Conservation (phyloP, 2,329 filamentous ascomycete species). For the Aspergillus sp. region DNA sequence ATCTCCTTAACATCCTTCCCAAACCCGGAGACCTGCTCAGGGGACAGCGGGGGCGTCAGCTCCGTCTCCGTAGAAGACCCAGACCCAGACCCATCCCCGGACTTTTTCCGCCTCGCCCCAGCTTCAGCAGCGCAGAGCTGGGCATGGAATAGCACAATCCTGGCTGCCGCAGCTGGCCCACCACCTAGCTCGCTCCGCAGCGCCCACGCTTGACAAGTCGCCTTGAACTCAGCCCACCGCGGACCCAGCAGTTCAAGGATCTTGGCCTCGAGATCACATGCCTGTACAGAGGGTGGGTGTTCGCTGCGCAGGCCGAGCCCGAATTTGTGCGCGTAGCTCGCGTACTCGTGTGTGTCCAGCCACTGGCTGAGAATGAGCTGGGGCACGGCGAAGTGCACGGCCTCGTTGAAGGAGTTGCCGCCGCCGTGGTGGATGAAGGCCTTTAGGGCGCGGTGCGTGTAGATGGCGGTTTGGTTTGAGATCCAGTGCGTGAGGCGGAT, state of each 20-base stretch:
- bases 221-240: not conserved
- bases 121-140: too few relatives aligned
- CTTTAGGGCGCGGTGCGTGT: not conserved
- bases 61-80: not conserved
- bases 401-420: slow-evolving; percentile 1
- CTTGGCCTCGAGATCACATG: not conserved
- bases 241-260: not conserved
- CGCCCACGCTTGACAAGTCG: not conserved
- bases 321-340: not conserved
- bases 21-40: not conserved
- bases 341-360: not conserved
- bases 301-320: not conserved
- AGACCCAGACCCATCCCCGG: not conserved
- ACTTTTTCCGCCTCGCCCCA: too few relatives aligned
- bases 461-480: not conserved
- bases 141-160: not conserved
- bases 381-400: not conserved
- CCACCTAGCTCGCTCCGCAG: not conserved
- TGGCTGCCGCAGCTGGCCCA: not conserved
- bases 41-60: not conserved
- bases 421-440: not conserved
- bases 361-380: not conserved
- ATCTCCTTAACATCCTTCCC: not conserved
- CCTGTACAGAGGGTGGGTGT: not conserved
- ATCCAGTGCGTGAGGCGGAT: not conserved